phyloP scores from a whole-genome alignment of 2,329 filamentous ascomycete species.

The Botrytis galanthina region DNA sequence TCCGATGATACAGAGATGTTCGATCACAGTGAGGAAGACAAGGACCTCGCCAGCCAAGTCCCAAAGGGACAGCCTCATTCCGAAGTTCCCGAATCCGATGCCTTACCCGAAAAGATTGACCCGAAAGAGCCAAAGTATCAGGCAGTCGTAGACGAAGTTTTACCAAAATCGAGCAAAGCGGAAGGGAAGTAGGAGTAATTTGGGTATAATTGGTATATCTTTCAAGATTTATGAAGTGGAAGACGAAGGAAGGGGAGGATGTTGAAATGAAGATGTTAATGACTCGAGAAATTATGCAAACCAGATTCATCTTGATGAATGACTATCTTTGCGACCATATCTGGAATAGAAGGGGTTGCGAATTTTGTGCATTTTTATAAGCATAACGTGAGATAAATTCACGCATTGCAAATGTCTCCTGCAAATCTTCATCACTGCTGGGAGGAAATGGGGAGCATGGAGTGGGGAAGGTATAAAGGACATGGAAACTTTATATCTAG shows the following conservation, averaged over 20 bases:
- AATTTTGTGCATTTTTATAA: slow-evolving; percentile 26
- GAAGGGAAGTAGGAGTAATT: slow-evolving; percentile 15
- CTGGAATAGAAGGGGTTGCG: slow-evolving; percentile 29
- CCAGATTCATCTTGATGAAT: slow-evolving; percentile 29
- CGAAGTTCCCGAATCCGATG: slow-evolving; percentile 18
- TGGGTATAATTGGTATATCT: slow-evolving; percentile 1
- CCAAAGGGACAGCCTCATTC: slow-evolving; percentile 53
- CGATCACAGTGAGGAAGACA: slow-evolving; percentile 81
- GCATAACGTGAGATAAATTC: slow-evolving; percentile 25
- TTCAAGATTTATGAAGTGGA: slow-evolving; percentile 6
- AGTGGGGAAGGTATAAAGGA: slow-evolving; percentile 15
- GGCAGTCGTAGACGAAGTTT: slow-evolving; percentile 25
- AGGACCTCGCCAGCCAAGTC: slow-evolving; percentile 81
- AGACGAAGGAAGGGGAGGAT: slow-evolving; percentile 18
- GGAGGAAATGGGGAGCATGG: slow-evolving; percentile 15
- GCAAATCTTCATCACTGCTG: slow-evolving; percentile 18
- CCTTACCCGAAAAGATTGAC: slow-evolving; percentile 25
- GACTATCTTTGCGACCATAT: slow-evolving; percentile 27
- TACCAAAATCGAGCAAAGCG: slow-evolving; percentile 13
- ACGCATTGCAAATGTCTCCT: slow-evolving; percentile 25
- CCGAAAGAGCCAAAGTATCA: slow-evolving; percentile 30
- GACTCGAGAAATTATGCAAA: slow-evolving; percentile 19
- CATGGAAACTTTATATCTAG: slow-evolving; percentile 23
- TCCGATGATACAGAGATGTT: slow-evolving; percentile 92
- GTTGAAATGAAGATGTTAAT: slow-evolving; percentile 19